phyloP scores from a whole-genome alignment of 106 monocot species.

The Iris macrosiphon region DNA sequence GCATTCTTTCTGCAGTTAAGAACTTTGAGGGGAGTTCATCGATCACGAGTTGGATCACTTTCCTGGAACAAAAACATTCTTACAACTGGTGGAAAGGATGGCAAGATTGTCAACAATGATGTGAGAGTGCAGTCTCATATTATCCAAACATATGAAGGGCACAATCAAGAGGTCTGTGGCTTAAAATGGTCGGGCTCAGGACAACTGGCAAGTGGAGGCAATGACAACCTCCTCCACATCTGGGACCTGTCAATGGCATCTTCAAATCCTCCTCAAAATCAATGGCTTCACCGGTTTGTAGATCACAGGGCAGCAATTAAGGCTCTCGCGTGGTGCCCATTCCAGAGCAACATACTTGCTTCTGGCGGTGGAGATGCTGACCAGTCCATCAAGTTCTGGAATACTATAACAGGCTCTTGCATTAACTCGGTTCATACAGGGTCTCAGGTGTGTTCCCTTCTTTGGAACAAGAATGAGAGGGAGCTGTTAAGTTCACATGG shows the following conservation, averaged over 20 bases:
- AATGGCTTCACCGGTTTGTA: constrained; percentile 30
- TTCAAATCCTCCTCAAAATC: constrained; percentile 17
- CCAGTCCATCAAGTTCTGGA: constrained; percentile 43
- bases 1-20: constrained; percentile 1
- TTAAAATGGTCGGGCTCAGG: constrained; percentile 23
- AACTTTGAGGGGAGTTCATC: constrained; percentile 14
- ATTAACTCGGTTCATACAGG: constrained; percentile 26
- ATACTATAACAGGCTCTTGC: constrained; percentile 26
- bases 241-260: constrained; percentile 39
- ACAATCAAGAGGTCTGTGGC: constrained; percentile 21
- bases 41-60: constrained; percentile 16
- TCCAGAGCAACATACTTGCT: constrained; percentile 32
- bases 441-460: constrained; percentile 36
- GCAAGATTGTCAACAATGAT: constrained; percentile 25
- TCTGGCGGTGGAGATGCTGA: constrained; percentile 31
- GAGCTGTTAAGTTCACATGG: constrained; percentile 73
- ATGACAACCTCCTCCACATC: constrained; percentile 43
- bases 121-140: constrained; percentile 16
- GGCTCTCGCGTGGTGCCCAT: constrained; percentile 44
- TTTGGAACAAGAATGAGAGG: constrained; percentile 69
- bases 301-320: constrained; percentile 36
- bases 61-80: constrained; percentile 23
- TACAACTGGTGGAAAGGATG: constrained; percentile 20
- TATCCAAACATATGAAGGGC: constrained; percentile 11
- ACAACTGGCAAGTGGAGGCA: constrained; percentile 52